A percentile compares a stretch with the other conserved stretches of the same genome.
Evolutionary conservation across 768 basidiomycete species (phyloP).

Genomic region (Dacryopinax spathularia): DNA sequence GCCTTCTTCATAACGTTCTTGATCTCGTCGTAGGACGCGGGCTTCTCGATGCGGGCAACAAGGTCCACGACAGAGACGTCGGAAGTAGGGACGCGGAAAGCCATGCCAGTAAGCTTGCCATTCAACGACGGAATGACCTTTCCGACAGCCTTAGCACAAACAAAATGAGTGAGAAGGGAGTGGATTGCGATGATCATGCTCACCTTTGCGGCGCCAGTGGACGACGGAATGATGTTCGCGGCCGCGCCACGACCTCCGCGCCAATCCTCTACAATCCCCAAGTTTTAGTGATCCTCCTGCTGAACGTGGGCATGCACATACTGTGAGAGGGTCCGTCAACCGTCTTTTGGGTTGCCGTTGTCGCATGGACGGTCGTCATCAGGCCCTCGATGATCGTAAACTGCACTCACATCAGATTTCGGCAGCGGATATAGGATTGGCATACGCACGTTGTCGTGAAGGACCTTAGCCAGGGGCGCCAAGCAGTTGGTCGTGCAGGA

Average conservation of each 20-base stretch:
- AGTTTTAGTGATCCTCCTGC: neutral
- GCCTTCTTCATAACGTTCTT: conserved; percentile 73
- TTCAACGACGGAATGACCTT: conserved; percentile 94
- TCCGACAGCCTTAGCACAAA: conserved; percentile 52
- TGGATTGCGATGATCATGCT: conserved; percentile 11
- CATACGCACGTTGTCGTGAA: conserved; percentile 67
- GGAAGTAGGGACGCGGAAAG: conserved; percentile 94
- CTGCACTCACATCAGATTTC: neutral
- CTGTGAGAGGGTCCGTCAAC: conserved; percentile 33
- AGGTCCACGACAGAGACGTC: conserved; percentile 98
- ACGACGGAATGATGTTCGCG: conserved; percentile 98
- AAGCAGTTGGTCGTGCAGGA: conserved; percentile 99
- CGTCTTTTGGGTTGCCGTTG: conserved; percentile 78
- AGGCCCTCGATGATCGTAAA: conserved; percentile 92
- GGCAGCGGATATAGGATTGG: too few relatives aligned
- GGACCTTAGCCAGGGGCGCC: conserved; percentile 95
- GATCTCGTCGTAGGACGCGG: conserved; percentile 78
- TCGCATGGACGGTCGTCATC: conserved; percentile 97
- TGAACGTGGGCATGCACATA: conserved; percentile 18
- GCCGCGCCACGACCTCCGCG: conserved; percentile 90
- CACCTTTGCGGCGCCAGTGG: conserved; percentile 90
- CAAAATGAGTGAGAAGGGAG: neutral
- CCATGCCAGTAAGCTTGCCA: conserved; percentile 93
- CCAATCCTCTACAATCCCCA: conserved; percentile 51
- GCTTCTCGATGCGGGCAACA: conserved; percentile 79